Evolutionary conservation across 306 rosid species (phyloP).

Genomic region (Cotoneaster glaucophyllus): DNA sequence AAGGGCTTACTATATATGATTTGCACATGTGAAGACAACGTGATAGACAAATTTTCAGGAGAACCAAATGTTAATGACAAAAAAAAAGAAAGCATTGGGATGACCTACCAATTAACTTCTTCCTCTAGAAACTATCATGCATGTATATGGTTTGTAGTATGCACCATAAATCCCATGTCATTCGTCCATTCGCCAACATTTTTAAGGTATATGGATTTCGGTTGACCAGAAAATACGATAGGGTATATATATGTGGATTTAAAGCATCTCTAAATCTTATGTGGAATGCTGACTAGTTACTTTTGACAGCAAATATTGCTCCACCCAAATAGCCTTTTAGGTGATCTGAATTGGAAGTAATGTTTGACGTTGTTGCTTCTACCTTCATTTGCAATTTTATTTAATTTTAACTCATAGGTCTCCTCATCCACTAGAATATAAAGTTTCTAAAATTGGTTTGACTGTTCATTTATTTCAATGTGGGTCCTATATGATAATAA

Average conservation of each 20-base stretch:
- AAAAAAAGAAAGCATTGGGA: not conserved
- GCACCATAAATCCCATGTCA: not conserved
- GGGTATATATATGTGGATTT: not conserved
- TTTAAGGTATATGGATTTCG: not conserved
- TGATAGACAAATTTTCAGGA: not conserved
- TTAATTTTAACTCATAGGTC: not conserved
- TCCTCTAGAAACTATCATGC: not conserved
- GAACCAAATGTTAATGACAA: not conserved
- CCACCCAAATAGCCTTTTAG: too few relatives aligned
- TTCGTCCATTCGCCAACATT: not conserved
- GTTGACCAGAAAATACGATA: not conserved
- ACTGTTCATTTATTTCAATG: too few relatives aligned
- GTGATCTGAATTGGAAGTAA: not conserved
- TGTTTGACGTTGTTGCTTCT: too few relatives aligned
- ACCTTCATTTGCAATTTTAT: not conserved
- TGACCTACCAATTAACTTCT: not conserved
- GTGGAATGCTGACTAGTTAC: not conserved
- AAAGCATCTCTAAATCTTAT: not conserved
- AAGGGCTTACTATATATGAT: not conserved
- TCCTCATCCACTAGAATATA: not conserved
- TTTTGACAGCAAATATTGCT: not conserved
- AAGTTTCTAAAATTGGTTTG: too few relatives aligned
- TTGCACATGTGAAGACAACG: not conserved
- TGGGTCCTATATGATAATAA: not conserved
- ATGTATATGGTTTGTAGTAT: not conserved